A percentile compares a stretch with the other conserved stretches of the same genome.
These are phyloP conservation scores for Chaetomiaceae sp. DNA, from an alignment of 2,329 filamentous ascomycete genomes.

Conservation along the genomic window DNA sequence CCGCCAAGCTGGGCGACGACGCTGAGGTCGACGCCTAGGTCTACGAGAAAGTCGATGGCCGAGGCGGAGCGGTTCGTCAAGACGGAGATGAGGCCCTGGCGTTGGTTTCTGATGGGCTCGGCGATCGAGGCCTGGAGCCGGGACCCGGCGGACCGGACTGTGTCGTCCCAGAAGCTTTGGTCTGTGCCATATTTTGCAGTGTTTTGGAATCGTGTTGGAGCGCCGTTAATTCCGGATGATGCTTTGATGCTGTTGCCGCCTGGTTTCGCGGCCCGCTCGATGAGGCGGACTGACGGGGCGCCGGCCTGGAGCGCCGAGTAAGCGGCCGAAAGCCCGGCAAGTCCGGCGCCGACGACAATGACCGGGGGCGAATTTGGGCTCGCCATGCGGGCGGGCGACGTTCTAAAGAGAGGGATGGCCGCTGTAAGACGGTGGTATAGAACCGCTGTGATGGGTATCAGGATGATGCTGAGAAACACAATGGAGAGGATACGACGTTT, in stretches of 20 bases:
- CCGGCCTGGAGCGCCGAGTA: slow-evolving; percentile 50
- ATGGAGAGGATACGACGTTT: slow-evolving; percentile 9
- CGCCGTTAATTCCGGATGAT: slow-evolving; percentile 62
- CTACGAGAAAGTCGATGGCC: slow-evolving; percentile 54
- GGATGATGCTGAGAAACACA: slow-evolving; percentile 17
- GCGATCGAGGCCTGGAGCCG: slow-evolving; percentile 31
- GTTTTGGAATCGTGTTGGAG: slow-evolving; percentile 53
- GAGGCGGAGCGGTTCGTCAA: slow-evolving; percentile 45
- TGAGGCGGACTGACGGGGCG: slow-evolving; percentile 47
- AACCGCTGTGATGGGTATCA: slow-evolving; percentile 25
- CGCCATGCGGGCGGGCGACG: slow-evolving; percentile 10
- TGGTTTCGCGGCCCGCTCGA: slow-evolving; percentile 56
- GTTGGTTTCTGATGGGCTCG: slow-evolving; percentile 29
- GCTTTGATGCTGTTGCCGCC: slow-evolving; percentile 65
- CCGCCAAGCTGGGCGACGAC: slow-evolving; percentile 57
- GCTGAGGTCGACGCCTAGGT: slow-evolving; percentile 54
- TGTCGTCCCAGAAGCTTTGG: slow-evolving; percentile 50
- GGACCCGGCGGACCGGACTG: slow-evolving; percentile 51
- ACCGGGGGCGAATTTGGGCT: slow-evolving; percentile 32
- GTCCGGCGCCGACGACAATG: slow-evolving; percentile 61
- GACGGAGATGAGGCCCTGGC: slow-evolving; percentile 43
- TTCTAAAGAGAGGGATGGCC: slow-evolving; percentile 2
- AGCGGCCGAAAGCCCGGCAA: slow-evolving; percentile 59
- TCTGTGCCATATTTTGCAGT: slow-evolving; percentile 26
- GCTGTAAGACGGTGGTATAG: slow-evolving; percentile 22